Base-by-base conservation (phyloP, 345 rosid genomes). In the Hibiscus syriacus region DNA sequence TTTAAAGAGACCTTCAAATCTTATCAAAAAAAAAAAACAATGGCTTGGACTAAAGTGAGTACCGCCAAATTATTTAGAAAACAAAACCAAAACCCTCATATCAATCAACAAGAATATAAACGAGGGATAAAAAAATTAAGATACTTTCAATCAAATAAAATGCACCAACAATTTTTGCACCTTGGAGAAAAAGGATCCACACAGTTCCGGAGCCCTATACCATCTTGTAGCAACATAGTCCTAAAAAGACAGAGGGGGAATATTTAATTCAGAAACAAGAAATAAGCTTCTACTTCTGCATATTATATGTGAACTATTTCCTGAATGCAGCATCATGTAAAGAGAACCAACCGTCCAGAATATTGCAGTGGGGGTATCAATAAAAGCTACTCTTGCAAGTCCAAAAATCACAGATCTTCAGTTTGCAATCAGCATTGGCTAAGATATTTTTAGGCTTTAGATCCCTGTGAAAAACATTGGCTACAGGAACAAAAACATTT, bases 391-490 rank as follows among this genome's bases (percentile, higher is more conserved):
- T 29, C 32, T 29, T 29, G 32, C 32, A 29, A 29, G 32, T n/a
- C 98, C 98, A 81, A 92, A n/a, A 92, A 81, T 92, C 98, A 81
- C 98, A 92, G 39, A 92, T 82, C 87, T 92, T 92, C 69, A 92
- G 92, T 75, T 90, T 92, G 80, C 97, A 92, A 74, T 92, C 95
- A 3, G 97, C 97, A 82, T 92, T 92, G 20, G 98, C 98, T 65
- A 92, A 78, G 76, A 92, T 92, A 70, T 90, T 92, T 72, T 90
- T 92, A 0, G 98, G 98, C 79, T 92, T 92, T 14, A 92, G 76
- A 81, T 92, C 98, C 55, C 98, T 82, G 68, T 90, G 98, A 74
- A 90, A 92, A 55, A 92, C 98, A 81, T 92, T 92, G 9, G 97
- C 97, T 90, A 48, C 27, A 55, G 36, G 46, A 29, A 72, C 56